phyloP scores from a whole-genome alignment of 805 yeast species.

The Scheffersomyces spartinae region DNA sequence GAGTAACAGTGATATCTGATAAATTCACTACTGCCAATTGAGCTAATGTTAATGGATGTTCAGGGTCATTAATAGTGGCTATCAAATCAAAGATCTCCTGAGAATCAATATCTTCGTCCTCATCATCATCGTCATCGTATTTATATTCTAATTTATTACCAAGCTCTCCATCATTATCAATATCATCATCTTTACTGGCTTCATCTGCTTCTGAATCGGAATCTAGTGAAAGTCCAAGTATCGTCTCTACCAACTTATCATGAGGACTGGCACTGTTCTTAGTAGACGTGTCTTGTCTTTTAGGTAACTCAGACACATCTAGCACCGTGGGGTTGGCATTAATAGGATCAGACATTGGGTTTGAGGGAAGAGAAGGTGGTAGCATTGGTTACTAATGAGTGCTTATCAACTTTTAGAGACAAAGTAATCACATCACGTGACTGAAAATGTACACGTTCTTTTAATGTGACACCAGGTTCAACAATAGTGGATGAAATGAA shows the following conservation, averaged over 20 bases:
- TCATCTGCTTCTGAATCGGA: background rate
- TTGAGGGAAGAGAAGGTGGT: slow-evolving; percentile 4
- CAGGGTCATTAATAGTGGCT: slow-evolving; percentile 88
- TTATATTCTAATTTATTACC: background rate
- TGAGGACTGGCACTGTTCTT: too few species aligned
- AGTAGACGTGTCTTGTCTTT: slow-evolving; percentile 30
- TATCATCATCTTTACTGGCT: background rate
- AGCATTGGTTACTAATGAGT: too few species aligned
- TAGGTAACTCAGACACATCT: slow-evolving; percentile 68
- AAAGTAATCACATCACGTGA: too few species aligned
- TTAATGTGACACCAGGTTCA: too few species aligned
- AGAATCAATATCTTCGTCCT: slow-evolving; percentile 60
- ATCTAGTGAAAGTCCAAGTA: background rate
- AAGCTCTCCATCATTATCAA: slow-evolving; percentile 1
- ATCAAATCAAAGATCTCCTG: slow-evolving; percentile 87
- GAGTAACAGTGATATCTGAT: slow-evolving; percentile 61
- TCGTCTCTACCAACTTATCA: too few species aligned
- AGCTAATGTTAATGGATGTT: slow-evolving; percentile 90
- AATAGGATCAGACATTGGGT: slow-evolving; percentile 62
- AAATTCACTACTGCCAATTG: slow-evolving; percentile 89
- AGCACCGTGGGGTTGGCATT: slow-evolving; percentile 87
- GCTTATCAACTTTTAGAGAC: too few species aligned
- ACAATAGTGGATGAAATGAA: too few species aligned
- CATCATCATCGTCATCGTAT: slow-evolving; percentile 21
- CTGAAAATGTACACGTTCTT: too few species aligned